Base-by-base conservation (phyloP, 352 stramenopile species). In the Phytophthora quininea region DNA sequence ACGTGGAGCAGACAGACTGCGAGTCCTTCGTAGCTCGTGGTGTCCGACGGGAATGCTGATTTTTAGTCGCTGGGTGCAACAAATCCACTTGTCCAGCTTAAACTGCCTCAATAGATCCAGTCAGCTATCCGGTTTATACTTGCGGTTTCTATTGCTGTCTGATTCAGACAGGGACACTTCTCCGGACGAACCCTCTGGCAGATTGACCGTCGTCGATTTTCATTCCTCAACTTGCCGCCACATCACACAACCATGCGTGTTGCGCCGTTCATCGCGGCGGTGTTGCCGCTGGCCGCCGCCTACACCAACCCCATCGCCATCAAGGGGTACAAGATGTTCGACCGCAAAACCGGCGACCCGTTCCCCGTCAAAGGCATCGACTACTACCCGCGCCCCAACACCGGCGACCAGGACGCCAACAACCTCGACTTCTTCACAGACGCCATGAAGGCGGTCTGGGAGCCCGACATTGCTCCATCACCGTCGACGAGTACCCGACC, bases 341-440 rank as follows among this genome's bases (percentile, higher is more conserved):
- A 97, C 64, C 69, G 74, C 51, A 80, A 83, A 33, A 95, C 82
- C 3, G 84, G 84, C 29, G 68, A 86, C 24, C 79, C 89, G 33
- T 92, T 96, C 63, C 62, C 72, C 11, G 80, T 92, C 27, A 78
- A 79, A n/a, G 91, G 91, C 7, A 85, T 97, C 40, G 86, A 90
- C 67, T 97, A 97, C 73, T 96, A 96, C 70, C 89, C 89, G 4
- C 84, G 91, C 3, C 88, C 91, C 2, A 97, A 97, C 61, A 58
- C 69, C 1, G 91, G 91, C 3, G 60, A 81, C 11, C 63, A 93
- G 15, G 38, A 92, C 57, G 53, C 63, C 3, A 93, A 96, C 72
- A 95, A 89, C 60, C 54, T 90, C 42, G 91, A 97, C 62, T 88
- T 92, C 49, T 96, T 94, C 71, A 93, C 89, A 7, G 84, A 97